Conservation (phyloP, 352 stramenopile genomes). For the Globisporangium splendens region DNA sequence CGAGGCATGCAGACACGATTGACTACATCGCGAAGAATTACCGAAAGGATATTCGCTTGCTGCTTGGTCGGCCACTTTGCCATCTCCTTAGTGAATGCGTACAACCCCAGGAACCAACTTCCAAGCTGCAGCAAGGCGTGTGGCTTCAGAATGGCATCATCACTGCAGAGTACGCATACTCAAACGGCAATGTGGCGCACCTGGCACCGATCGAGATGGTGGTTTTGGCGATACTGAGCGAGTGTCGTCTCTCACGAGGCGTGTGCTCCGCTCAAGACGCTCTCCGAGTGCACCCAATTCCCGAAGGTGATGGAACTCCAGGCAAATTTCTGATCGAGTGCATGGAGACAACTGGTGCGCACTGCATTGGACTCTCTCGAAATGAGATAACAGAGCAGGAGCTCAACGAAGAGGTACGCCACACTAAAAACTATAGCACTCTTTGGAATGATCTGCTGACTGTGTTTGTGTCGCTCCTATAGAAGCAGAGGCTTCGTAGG, state of each 20-base stretch:
- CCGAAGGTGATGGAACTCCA: background rate
- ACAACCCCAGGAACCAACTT: background rate
- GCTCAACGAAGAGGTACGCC: constrained; percentile 7
- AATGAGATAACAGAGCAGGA: background rate
- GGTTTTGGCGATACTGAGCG: constrained; percentile 6
- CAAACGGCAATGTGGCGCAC: background rate
- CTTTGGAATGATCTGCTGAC: no score
- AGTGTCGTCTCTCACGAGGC: constrained; percentile 7
- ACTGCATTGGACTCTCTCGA: constrained; percentile 6
- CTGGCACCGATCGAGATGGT: constrained; percentile 10
- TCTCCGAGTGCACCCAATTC: constrained; percentile 1
- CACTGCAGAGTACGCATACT: background rate
- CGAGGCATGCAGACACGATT: constrained; percentile 27
- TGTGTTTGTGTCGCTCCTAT: background rate
- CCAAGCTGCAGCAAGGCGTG: constrained; percentile 7
- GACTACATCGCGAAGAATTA: constrained; percentile 27
- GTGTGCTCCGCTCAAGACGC: background rate
- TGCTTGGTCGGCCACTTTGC: constrained; percentile 25
- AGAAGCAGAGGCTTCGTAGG: constrained; percentile 1
- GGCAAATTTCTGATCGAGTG: constrained; percentile 1
- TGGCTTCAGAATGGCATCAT: constrained; percentile 5
- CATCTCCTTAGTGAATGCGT: background rate
- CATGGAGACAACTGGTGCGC: background rate
- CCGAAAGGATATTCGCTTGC: constrained; percentile 17
- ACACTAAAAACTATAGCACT: no score